A percentile compares a stretch with the other conserved stretches of the same genome.
Evolutionary conservation across 2,329 filamentous ascomycete genomes (phyloP).

Genomic region (Cordyceps javanica): DNA sequence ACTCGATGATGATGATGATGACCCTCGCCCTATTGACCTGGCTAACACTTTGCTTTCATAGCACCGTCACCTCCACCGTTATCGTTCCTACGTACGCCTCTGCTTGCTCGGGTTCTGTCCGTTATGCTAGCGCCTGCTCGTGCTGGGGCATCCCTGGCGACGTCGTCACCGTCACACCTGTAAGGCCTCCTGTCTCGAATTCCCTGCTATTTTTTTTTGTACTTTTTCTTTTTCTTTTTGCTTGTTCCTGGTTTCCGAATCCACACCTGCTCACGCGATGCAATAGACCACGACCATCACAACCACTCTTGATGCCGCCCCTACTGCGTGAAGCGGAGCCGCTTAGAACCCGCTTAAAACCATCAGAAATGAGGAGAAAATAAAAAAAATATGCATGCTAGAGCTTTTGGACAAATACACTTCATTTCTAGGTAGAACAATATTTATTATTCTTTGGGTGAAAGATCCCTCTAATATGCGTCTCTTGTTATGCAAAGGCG

Average conservation of each 20-base stretch:
- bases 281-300: conserved; percentile 1
- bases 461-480: too few relatives aligned
- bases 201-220: too few relatives aligned
- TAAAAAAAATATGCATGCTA: too few relatives aligned
- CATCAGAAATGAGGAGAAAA: too few relatives aligned
- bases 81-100: conserved; percentile 1
- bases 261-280: neutral
- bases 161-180: conserved; percentile 1
- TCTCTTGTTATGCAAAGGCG: too few relatives aligned
- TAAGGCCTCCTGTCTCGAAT: neutral
- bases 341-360: too few relatives aligned
- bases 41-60: neutral
- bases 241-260: neutral
- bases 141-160: conserved; percentile 5
- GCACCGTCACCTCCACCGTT: conserved; percentile 4
- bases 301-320: neutral
- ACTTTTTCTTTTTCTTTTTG: neutral
- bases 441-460: too few relatives aligned
- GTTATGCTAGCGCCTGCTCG: conserved; percentile 8
- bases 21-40: neutral
- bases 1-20: too few relatives aligned
- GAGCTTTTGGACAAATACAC: too few relatives aligned
- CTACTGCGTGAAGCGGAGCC: neutral
- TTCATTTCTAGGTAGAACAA: too few relatives aligned
- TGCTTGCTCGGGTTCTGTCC: neutral